These are phyloP conservation scores for Triticum turgidum DNA, from an alignment of 176 grass and related monocot genomes.

Conservation along the genomic window DNA sequence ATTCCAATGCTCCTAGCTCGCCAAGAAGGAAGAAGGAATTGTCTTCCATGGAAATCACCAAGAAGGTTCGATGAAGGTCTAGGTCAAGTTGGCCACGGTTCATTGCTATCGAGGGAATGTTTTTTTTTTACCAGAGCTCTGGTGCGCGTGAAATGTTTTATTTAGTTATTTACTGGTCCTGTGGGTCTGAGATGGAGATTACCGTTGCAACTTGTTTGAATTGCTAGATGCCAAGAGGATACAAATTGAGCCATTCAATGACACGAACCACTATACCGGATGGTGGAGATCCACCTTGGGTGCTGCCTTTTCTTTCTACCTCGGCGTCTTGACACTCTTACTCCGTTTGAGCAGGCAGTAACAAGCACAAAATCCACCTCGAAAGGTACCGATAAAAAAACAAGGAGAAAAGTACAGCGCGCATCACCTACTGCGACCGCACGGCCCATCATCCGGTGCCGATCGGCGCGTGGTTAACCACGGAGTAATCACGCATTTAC, in stretches of 20 bases:
- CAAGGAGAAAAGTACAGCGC: neutral
- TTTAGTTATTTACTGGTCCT: slow-evolving; percentile 1
- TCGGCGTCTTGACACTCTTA: neutral
- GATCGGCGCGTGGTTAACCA: neutral
- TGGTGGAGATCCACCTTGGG: too few relatives aligned
- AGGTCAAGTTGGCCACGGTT: neutral
- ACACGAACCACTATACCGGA: neutral
- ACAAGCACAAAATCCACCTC: neutral
- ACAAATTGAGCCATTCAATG: neutral
- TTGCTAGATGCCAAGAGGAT: slow-evolving; percentile 5
- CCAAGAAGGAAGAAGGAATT: neutral
- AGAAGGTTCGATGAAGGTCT: neutral
- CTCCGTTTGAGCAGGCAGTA: neutral
- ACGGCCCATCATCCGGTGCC: neutral
- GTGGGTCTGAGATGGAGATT: neutral
- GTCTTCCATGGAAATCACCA: neutral
- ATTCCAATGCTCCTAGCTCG: neutral
- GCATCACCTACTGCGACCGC: neutral
- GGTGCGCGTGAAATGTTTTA: slow-evolving; percentile 1
- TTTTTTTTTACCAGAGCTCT: neutral
- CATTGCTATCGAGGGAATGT: too few relatives aligned
- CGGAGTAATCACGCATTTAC: slow-evolving; percentile 26
- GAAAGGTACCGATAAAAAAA: neutral
- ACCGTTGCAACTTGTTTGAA: slow-evolving; percentile 48
- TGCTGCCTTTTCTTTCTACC: neutral